Evolutionary conservation across 2,329 filamentous ascomycete genomes (phyloP).

Genomic region (Ascochyta koolunga): DNA sequence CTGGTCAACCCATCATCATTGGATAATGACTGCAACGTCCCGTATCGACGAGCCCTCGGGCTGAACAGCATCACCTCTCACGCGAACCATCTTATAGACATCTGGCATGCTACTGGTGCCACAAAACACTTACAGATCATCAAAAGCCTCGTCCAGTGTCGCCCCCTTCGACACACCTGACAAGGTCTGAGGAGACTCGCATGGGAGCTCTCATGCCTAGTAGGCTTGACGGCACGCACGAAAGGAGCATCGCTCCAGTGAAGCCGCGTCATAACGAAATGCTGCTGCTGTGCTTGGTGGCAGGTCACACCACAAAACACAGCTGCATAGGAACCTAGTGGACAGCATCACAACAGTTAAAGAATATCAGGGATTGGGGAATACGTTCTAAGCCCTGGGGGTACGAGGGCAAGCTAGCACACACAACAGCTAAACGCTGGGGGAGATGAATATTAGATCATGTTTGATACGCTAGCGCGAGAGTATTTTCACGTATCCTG

Average conservation of each 20-base stretch:
- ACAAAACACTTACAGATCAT: constrained; percentile 11
- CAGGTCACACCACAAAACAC: constrained; percentile 13
- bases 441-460: too few species aligned
- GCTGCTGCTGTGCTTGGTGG: constrained; percentile 6
- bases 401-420: constrained; percentile 11
- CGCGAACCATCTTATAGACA: background rate
- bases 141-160: constrained; percentile 14
- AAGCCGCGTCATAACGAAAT: constrained; percentile 3
- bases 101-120: background rate
- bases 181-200: constrained; percentile 30
- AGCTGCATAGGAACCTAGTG: constrained; percentile 11
- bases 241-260: constrained; percentile 8
- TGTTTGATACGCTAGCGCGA: too few species aligned
- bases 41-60: constrained; percentile 4
- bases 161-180: constrained; percentile 1
- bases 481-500: too few species aligned
- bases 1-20: background rate
- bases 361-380: background rate
- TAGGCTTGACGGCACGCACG: constrained; percentile 4
- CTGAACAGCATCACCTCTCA: background rate
- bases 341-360: background rate
- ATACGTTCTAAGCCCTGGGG: constrained; percentile 9
- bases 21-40: constrained; percentile 18
- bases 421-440: too few species aligned
- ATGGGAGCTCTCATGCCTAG: constrained; percentile 4